A percentile compares a stretch with the other conserved stretches of the same genome.
phyloP scores from a whole-genome alignment of 169 alveolate genomes.

The Babesia divergens region DNA sequence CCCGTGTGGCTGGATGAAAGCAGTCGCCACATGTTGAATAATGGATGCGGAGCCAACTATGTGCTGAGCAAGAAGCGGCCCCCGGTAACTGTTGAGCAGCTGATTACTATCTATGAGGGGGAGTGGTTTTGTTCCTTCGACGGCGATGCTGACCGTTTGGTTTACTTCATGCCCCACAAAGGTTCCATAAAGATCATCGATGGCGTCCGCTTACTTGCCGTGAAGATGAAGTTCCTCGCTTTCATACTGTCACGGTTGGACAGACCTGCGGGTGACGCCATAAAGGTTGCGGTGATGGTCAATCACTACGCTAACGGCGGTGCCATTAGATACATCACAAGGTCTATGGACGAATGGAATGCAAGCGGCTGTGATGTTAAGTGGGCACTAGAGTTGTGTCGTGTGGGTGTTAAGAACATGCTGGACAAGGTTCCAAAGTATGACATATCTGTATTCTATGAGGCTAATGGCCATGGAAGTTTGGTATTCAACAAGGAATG shows the following conservation, averaged over 20 bases:
- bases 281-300: slow-evolving; percentile 5
- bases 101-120: background rate
- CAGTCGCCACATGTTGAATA: slow-evolving; percentile 3
- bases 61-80: slow-evolving; percentile 48
- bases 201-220: slow-evolving; percentile 61
- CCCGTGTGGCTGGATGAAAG: background rate
- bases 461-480: slow-evolving; percentile 76
- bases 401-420: slow-evolving; percentile 67
- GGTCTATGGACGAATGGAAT: slow-evolving; percentile 9
- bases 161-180: slow-evolving; percentile 55
- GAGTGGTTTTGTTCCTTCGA: slow-evolving; percentile 68
- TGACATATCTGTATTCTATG: slow-evolving; percentile 65
- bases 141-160: slow-evolving; percentile 73
- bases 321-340: slow-evolving; percentile 11
- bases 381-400: slow-evolving; percentile 52
- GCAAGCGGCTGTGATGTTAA: background rate
- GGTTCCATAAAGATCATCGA: slow-evolving; percentile 37
- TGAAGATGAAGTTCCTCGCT: slow-evolving; percentile 43
- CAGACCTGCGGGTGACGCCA: background rate
- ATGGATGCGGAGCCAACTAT: slow-evolving; percentile 68
- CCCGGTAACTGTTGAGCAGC: slow-evolving; percentile 13
- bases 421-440: slow-evolving; percentile 49
- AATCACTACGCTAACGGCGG: slow-evolving; percentile 45
- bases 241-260: slow-evolving; percentile 17
- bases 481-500: slow-evolving; percentile 1